Conservation (phyloP, 2,329 filamentous ascomycete genomes). For the Rutstroemia sp. region DNA sequence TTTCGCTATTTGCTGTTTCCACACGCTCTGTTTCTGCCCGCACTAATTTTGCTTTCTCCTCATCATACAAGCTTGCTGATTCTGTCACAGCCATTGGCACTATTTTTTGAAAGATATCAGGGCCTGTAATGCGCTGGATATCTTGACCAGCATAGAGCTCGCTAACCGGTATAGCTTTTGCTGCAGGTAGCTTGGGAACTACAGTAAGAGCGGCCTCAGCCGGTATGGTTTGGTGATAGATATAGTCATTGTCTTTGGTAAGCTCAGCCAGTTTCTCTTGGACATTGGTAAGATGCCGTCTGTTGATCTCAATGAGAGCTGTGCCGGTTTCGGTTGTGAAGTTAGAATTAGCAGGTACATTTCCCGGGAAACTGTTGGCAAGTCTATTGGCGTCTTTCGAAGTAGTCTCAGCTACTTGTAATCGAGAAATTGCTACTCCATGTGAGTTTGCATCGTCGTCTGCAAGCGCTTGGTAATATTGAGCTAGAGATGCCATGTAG, state of each 20-base stretch:
- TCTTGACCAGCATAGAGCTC: constrained; percentile 96
- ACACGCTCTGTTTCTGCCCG: constrained; percentile 90
- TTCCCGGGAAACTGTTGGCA: constrained; percentile 73
- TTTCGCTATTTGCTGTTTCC: constrained; percentile 87
- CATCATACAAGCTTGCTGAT: constrained; percentile 92
- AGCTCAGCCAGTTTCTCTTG: constrained; percentile 73
- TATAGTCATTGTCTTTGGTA: constrained; percentile 93
- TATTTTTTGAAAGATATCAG: constrained; percentile 94
- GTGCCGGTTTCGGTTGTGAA: constrained; percentile 71
- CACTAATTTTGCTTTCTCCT: constrained; percentile 94
- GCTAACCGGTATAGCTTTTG: constrained; percentile 93
- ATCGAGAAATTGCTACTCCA: constrained; percentile 73
- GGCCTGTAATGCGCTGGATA: constrained; percentile 92
- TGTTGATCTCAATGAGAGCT: constrained; percentile 71
- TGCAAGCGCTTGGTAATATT: constrained; percentile 87
- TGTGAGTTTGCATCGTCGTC: constrained; percentile 86
- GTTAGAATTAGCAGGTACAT: constrained; percentile 74
- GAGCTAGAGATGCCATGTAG: constrained; percentile 76
- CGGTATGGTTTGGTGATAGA: constrained; percentile 91
- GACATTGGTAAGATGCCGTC: constrained; percentile 71
- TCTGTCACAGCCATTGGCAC: constrained; percentile 94
- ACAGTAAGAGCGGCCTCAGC: constrained; percentile 73
- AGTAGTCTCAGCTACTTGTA: constrained; percentile 72
- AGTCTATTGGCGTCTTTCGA: constrained; percentile 71
- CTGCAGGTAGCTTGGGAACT: constrained; percentile 86